Evolutionary conservation across 768 basidiomycete species (phyloP), one percentile per base, ranked within the genome.

Genomic region (Mycena crocata): DNA sequence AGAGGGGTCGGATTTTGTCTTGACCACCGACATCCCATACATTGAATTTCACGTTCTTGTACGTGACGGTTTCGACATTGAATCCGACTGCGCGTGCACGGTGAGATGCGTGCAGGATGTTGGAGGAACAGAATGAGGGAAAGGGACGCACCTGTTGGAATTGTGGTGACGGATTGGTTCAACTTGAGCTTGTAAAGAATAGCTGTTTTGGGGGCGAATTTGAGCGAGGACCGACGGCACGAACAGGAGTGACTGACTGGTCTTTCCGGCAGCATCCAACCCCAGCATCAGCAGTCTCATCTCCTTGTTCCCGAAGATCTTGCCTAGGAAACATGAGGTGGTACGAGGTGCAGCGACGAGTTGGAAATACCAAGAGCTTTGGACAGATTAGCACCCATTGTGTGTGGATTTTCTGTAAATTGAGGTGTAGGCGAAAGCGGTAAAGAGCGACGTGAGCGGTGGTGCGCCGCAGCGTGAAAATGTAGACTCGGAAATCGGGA

Each of bases 11-110:
- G 76, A 99, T 99, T 87, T 99, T 99, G 85, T 99, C 97, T 82
- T 99, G 97, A n/a, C 97, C 97, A 73, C 97, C 97, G 42, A 99
- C 97, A 76, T 98, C 95, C 95, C 95, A 93, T 9, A 94, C 92
- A 71, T 94, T 95, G 84, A 95, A 95, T 78, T 94, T 94, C 75
- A 95, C 96, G 68, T 99, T 98, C 87, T 98, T 98, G 83, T 99
- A 99, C 50, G 96, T 98, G 57, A 99, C 97, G 5, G 97, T 99
- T 82, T 99, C 97, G 66, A 99, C 97, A 75, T 99, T 99, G 88
- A 99, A 99, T 26, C 97, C 97, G 77, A 98, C 95, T 95, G 73
- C 2, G 21, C 5, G 15, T 14, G 31, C 63, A 52, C 56, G 37
- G 32, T 32, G 26, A 57, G 31, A 49, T 54, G 34, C 70, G 55